Conservation (phyloP, 495 filamentous ascomycete genomes). For the Penicillium pancosmium region DNA sequence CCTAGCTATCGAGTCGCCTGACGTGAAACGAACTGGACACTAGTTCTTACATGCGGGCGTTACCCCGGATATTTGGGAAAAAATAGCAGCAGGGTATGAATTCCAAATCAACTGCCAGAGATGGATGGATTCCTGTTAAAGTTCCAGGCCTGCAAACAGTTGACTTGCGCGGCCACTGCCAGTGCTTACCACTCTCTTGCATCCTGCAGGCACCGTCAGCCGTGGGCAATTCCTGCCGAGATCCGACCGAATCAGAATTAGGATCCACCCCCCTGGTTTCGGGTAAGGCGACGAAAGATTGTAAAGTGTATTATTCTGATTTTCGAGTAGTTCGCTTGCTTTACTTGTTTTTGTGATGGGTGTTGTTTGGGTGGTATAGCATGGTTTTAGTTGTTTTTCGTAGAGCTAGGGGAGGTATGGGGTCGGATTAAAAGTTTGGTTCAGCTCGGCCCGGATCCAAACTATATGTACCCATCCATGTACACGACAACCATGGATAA, state of each 20-base stretch:
- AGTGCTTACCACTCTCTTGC: neutral
- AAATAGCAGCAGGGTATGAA: neutral
- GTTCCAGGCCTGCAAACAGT: neutral
- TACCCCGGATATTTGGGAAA: neutral
- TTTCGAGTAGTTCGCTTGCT: neutral
- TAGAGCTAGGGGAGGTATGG: no score
- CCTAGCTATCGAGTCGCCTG: neutral
- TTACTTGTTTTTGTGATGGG: neutral
- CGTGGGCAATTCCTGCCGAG: constrained; percentile 6
- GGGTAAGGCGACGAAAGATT: neutral
- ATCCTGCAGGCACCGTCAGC: neutral
- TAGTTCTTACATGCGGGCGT: neutral
- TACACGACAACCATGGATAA: no score
- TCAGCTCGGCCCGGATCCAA: constrained; percentile 7
- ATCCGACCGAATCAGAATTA: neutral
- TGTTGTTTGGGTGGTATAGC: no score
- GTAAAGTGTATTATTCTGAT: no score
- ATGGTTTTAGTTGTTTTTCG: no score
- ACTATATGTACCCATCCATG: neutral
- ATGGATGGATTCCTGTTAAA: neutral
- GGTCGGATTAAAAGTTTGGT: constrained; percentile 4
- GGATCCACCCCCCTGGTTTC: neutral
- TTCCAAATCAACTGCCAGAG: no score
- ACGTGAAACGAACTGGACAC: neutral
- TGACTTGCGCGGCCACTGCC: neutral